Conservation (phyloP, 148 eudicot species). For the Camellia japonica region DNA sequence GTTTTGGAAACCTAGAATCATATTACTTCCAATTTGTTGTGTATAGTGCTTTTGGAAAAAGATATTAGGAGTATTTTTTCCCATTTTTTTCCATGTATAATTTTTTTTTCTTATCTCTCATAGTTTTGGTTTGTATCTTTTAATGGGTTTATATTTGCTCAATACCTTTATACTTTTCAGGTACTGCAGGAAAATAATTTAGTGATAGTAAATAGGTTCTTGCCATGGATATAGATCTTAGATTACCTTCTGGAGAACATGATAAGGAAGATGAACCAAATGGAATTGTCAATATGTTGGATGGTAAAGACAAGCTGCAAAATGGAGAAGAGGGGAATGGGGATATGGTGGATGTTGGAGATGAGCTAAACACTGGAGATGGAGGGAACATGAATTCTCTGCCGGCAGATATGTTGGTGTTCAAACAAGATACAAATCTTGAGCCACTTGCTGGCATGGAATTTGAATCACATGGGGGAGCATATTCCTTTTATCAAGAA, state of each 20-base stretch:
- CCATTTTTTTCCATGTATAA: too few relatives aligned
- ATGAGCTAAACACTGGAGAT: slow-evolving; percentile 40
- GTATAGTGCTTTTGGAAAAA: too few relatives aligned
- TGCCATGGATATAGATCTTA: slow-evolving; percentile 87
- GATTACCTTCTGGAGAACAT: slow-evolving; percentile 80
- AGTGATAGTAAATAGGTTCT: slow-evolving; percentile 16
- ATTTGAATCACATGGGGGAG: slow-evolving; percentile 92
- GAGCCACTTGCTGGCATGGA: slow-evolving; percentile 96
- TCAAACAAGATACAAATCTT: slow-evolving; percentile 66
- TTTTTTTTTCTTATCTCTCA: neutral
- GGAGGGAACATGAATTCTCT: slow-evolving; percentile 49
- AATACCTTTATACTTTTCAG: slow-evolving; percentile 27
- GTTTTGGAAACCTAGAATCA: too few relatives aligned
- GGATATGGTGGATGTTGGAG: slow-evolving; percentile 35
- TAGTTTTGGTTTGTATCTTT: slow-evolving; percentile 11
- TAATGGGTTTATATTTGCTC: slow-evolving; percentile 11
- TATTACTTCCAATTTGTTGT: too few relatives aligned
- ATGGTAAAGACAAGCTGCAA: slow-evolving; percentile 55
- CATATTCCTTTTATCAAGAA: slow-evolving; percentile 95
- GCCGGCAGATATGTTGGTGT: slow-evolving; percentile 46
- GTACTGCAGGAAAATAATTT: slow-evolving; percentile 19
- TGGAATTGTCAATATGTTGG: slow-evolving; percentile 50
- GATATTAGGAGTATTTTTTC: too few relatives aligned
- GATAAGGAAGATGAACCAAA: slow-evolving; percentile 70
- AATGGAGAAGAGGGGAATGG: slow-evolving; percentile 42